Conservation (phyloP, 176 grass and related monocot genomes). For the Triticum turgidum region DNA sequence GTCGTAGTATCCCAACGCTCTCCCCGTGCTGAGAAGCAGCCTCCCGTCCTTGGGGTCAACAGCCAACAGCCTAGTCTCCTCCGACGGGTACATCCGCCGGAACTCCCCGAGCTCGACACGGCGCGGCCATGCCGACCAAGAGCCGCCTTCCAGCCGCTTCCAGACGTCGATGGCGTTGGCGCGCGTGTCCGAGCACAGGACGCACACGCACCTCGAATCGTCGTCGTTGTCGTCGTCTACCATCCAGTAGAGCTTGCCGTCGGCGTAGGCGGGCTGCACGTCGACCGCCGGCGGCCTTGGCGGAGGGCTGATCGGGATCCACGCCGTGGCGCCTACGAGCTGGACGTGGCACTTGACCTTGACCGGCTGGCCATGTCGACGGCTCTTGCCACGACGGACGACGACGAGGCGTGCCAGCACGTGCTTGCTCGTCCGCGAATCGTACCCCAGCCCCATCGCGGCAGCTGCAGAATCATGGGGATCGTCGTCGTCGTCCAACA, state of each 20-base stretch:
- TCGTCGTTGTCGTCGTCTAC: neutral
- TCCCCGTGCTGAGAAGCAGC: conserved; percentile 9
- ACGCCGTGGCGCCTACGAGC: neutral
- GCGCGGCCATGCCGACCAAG: neutral
- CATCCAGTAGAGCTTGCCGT: conserved; percentile 24
- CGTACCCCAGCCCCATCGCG: neutral
- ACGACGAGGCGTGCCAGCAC: neutral
- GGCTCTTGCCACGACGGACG: neutral
- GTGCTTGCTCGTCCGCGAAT: neutral
- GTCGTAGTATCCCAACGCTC: neutral
- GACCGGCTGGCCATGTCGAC: too few relatives aligned
- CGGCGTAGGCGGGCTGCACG: neutral
- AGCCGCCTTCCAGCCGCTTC: neutral
- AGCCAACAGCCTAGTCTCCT: neutral
- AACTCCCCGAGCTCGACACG: neutral
- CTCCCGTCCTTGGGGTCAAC: neutral
- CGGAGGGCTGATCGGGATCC: neutral
- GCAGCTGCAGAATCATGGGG: too few relatives aligned
- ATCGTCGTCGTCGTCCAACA: too few relatives aligned
- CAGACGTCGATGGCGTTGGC: conserved; percentile 1
- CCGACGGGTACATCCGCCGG: neutral
- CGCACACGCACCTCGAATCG: neutral
- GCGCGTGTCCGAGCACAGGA: neutral
- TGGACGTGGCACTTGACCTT: neutral
- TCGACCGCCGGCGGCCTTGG: neutral